Evolutionary conservation across 176 grass and related monocot genomes (phyloP), one percentile per base, ranked within the genome.

Genomic region (Aegilops longissima): DNA sequence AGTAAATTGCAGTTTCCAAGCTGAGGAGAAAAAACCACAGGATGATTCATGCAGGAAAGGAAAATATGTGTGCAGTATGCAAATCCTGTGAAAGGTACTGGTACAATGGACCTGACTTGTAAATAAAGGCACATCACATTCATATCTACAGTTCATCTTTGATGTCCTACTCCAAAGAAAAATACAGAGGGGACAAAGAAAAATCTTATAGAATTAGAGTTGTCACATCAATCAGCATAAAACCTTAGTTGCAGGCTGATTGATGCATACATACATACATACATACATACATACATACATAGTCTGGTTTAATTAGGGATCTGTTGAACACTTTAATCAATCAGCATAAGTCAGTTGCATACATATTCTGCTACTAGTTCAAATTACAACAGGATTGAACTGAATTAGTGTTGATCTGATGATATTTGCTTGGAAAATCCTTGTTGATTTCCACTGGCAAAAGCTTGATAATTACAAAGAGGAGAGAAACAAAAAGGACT

Each of bases 111-210:
- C 56, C 33, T 75, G 59, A 30, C 70, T 39, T 86, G n/a, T 70
- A 75, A 66, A 74, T 81, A 71, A 59, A 89, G 45, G 69, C 68
- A 45, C 74, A 74, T 79, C 64, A 83, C 42, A 83, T 66, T 84
- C 80, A 45, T 64, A 45, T 56, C 11, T 8, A 70, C 42, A 82
- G 56, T 79, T 67, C 84, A 75, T 33, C 4, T 34, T 75, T 85
- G 31, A 2, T 66, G 82, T 23, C 69, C 58, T 66, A 66, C 33
- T 2, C 36, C 9, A 61, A 59, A 76, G 4, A 9, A 49, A 49
- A 35, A 39, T 12, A 18, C 25, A 59, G 36, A 25, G 21, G 21
- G 12, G 3, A 44, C 42, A 65, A 34, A 12, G 39, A 35, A 29
- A 68, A 76, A 16, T 42, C 59, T 44, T 18, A 21, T 42, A 33